phyloP scores from a whole-genome alignment of 768 basidiomycete species.

The Sarcodon sp. region DNA sequence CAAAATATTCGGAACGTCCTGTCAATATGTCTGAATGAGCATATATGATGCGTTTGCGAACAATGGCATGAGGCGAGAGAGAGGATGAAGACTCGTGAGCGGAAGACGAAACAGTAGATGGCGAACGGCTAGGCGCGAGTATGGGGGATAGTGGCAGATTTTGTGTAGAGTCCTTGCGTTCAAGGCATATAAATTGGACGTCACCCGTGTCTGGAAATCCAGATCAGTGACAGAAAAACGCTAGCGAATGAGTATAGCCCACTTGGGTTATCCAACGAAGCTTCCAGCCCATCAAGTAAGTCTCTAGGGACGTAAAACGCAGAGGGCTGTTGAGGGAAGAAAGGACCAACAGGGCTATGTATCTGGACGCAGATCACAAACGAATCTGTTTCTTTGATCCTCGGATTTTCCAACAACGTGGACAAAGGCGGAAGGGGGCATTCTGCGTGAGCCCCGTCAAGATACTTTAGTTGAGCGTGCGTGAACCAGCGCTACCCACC shows the following conservation, averaged over 20 bases:
- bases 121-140: slow-evolving; percentile 3
- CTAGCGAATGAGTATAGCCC: slow-evolving; percentile 9
- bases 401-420: slow-evolving; percentile 41
- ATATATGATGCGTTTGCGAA: slow-evolving; percentile 63
- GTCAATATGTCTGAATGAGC: slow-evolving; percentile 70
- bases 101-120: slow-evolving; percentile 17
- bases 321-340: slow-evolving; percentile 54
- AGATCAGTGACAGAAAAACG: neutral
- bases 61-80: slow-evolving; percentile 32
- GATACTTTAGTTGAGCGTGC: neutral
- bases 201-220: slow-evolving; percentile 53
- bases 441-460: slow-evolving; percentile 21
- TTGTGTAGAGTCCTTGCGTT: slow-evolving; percentile 25
- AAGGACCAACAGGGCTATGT: slow-evolving; percentile 39
- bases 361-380: slow-evolving; percentile 68
- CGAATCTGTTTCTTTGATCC: slow-evolving; percentile 49
- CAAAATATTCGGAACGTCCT: slow-evolving; percentile 67
- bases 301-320: slow-evolving; percentile 53
- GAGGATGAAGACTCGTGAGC: slow-evolving; percentile 26
- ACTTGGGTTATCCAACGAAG: slow-evolving; percentile 64
- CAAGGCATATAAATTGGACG: slow-evolving; percentile 63
- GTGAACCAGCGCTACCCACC: slow-evolving; percentile 25
- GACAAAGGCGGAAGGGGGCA: slow-evolving; percentile 54
- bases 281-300: slow-evolving; percentile 55
- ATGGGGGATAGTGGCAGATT: slow-evolving; percentile 13